Conservation (phyloP, 768 basidiomycete genomes). For the Harrya chromipes region DNA sequence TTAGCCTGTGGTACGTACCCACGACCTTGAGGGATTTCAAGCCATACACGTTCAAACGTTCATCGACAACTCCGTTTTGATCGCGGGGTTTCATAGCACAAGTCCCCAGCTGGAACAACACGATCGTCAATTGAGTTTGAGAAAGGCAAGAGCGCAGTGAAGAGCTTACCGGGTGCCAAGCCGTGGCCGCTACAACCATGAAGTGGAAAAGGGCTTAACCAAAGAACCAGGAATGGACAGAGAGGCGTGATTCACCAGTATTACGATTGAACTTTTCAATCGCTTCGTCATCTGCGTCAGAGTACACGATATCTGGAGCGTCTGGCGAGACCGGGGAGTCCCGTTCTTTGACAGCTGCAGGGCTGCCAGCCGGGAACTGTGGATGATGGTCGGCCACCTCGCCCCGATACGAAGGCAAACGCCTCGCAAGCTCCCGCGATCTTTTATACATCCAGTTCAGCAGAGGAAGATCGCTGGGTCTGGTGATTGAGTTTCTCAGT, state of each 20-base stretch:
- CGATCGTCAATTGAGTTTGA: neutral
- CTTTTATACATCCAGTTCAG: conserved; percentile 54
- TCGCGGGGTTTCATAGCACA: conserved; percentile 57
- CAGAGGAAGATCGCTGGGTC: conserved; percentile 38
- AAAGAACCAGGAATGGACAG: no score
- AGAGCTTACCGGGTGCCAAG: neutral
- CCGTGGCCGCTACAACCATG: neutral
- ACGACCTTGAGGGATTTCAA: conserved; percentile 13
- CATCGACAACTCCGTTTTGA: conserved; percentile 10
- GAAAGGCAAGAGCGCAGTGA: no score
- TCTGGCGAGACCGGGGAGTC: conserved; percentile 19
- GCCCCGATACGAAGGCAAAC: conserved; percentile 37
- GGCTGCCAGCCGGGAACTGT: conserved; percentile 25
- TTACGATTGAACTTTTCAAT: conserved; percentile 26
- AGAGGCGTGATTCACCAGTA: neutral
- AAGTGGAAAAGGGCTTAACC: neutral
- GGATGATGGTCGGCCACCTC: conserved; percentile 16
- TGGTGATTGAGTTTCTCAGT: neutral
- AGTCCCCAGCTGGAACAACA: conserved; percentile 49
- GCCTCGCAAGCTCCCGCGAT: conserved; percentile 48
- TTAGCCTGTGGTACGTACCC: conserved; percentile 1
- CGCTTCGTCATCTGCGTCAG: conserved; percentile 30
- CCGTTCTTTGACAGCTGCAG: conserved; percentile 20
- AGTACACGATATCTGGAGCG: conserved; percentile 31
- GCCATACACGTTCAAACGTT: conserved; percentile 12